Evolutionary conservation across 257 asterid species (phyloP).

Genomic region (Schizonepeta tenuifolia): DNA sequence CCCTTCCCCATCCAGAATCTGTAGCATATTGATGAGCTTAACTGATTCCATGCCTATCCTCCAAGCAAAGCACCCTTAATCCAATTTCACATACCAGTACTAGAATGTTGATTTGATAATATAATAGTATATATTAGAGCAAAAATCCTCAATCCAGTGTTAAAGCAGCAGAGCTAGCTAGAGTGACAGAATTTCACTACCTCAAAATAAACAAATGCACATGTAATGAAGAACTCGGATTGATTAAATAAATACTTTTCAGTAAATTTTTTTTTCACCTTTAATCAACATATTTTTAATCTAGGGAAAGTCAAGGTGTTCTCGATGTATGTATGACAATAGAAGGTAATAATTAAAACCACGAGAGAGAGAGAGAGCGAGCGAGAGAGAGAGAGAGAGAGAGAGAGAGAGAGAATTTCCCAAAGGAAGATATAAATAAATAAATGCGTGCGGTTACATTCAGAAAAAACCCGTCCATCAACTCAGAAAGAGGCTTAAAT

Average conservation of each 20-base stretch:
- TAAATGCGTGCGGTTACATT: neutral
- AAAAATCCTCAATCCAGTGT: too few species aligned
- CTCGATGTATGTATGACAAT: neutral
- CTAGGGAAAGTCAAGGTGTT: slow-evolving; percentile 1
- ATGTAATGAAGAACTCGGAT: neutral
- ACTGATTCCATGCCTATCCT: slow-evolving; percentile 4
- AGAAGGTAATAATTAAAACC: neutral
- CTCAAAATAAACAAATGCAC: neutral
- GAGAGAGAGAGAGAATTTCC: neutral
- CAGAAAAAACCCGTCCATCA: slow-evolving; percentile 4
- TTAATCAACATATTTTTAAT: neutral
- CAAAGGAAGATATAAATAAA: neutral
- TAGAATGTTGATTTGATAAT: neutral
- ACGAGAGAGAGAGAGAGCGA: neutral
- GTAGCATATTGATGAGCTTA: slow-evolving; percentile 1
- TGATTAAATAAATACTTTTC: neutral
- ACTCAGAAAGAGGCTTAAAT: neutral
- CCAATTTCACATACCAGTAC: neutral
- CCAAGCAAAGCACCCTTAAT: slow-evolving; percentile 12
- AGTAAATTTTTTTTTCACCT: neutral
- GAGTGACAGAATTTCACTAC: neutral
- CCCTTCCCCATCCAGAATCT: neutral
- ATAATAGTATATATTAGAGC: too few species aligned
- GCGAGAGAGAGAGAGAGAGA: neutral
- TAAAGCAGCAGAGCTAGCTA: too few species aligned